Conservation (phyloP, 345 rosid genomes). For the Zanthoxylum bungeanum region DNA sequence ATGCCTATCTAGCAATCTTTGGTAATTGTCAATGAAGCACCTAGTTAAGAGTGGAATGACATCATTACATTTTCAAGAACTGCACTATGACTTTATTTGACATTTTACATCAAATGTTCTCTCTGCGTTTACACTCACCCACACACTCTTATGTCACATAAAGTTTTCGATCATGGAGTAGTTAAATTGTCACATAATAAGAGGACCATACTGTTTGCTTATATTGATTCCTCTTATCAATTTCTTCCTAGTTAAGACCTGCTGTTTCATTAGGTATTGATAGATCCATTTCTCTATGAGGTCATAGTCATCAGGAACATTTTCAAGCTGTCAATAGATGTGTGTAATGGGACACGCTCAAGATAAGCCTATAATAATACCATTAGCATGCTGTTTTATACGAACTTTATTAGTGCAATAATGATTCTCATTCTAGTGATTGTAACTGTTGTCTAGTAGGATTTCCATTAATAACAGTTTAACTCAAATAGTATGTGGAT, state of each 20-base stretch:
- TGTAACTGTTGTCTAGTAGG: not conserved
- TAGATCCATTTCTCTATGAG: not conserved
- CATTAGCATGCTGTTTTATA: not conserved
- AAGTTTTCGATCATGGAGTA: not conserved
- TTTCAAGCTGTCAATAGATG: not conserved
- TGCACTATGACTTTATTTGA: not conserved
- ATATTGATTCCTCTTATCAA: not conserved
- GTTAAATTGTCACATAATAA: not conserved
- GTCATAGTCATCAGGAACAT: not conserved
- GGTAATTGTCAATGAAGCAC: not conserved
- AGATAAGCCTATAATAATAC: not conserved
- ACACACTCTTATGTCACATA: not conserved
- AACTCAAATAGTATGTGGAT: not conserved
- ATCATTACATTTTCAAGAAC: not conserved
- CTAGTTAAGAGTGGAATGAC: not conserved
- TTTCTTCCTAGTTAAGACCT: not conserved
- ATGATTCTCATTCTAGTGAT: not conserved
- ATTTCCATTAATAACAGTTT: not conserved
- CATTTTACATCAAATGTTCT: not conserved
- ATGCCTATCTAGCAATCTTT: not conserved
- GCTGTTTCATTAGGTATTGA: conserved; percentile 3
- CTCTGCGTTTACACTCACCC: not conserved
- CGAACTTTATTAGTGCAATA: not conserved
- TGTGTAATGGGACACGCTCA: not conserved
- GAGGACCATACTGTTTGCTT: not conserved